Evolutionary conservation across 2,329 filamentous ascomycete species (phyloP).

Genomic region (Beauveria sp.): DNA sequence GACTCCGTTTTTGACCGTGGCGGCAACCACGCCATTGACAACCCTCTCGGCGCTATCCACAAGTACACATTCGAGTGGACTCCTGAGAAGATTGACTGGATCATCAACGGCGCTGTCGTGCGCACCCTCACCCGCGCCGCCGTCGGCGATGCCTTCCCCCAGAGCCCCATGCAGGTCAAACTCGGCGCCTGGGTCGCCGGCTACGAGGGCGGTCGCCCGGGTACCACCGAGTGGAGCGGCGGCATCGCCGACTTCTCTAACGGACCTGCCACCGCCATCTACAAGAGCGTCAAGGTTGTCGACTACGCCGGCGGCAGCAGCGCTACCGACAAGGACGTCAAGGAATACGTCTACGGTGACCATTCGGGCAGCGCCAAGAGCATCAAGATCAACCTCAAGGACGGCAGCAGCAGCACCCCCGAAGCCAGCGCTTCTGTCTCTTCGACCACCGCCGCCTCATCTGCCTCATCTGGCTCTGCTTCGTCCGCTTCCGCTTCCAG

Average conservation of each 20-base stretch:
- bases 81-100: slow-evolving; percentile 54
- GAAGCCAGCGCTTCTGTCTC: slow-evolving; percentile 16
- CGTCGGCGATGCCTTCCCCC: slow-evolving; percentile 51
- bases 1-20: slow-evolving; percentile 62
- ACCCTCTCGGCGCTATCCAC: slow-evolving; percentile 54
- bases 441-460: background rate
- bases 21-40: slow-evolving; percentile 48
- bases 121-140: slow-evolving; percentile 55
- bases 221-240: slow-evolving; percentile 66
- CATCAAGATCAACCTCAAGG: slow-evolving; percentile 37
- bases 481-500: background rate
- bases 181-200: slow-evolving; percentile 62
- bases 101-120: slow-evolving; percentile 52
- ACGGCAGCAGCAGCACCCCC: slow-evolving; percentile 24
- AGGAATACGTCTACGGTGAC: slow-evolving; percentile 47
- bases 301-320: slow-evolving; percentile 46
- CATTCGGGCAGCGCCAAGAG: slow-evolving; percentile 40
- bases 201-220: slow-evolving; percentile 49
- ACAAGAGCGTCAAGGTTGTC: slow-evolving; percentile 47
- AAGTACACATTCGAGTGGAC: slow-evolving; percentile 66
- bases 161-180: slow-evolving; percentile 67
- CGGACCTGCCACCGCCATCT: slow-evolving; percentile 48
- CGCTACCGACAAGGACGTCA: slow-evolving; percentile 31
- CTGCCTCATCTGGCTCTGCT: background rate
- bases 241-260: slow-evolving; percentile 51